Conservation (phyloP, 2,329 filamentous ascomycete species). For the Peltaster fructicola region DNA sequence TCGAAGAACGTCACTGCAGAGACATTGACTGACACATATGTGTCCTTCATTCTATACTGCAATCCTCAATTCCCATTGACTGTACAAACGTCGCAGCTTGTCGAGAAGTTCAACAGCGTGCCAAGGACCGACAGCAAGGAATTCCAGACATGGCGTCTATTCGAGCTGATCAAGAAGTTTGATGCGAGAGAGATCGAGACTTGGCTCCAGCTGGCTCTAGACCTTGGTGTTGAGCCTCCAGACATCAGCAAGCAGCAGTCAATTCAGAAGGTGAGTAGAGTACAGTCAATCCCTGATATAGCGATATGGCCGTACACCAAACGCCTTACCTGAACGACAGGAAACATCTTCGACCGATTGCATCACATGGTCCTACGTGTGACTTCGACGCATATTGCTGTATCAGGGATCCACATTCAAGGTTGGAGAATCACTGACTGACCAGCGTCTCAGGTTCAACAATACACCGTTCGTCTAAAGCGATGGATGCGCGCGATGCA, state of each 20-base stretch:
- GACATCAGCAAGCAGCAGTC: constrained; percentile 60
- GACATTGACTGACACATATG: constrained; percentile 66
- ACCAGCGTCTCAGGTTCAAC: too few species aligned
- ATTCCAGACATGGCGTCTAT: constrained; percentile 63
- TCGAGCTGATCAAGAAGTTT: constrained; percentile 59
- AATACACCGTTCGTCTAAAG: constrained; percentile 82
- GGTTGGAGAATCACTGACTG: too few species aligned
- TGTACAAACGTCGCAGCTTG: constrained; percentile 51
- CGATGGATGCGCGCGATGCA: constrained; percentile 97
- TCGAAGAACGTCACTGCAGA: constrained; percentile 48
- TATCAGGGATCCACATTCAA: too few species aligned
- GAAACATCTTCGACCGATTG: too few species aligned
- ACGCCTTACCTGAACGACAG: too few species aligned
- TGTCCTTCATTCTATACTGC: constrained; percentile 74
- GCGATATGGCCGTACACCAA: too few species aligned
- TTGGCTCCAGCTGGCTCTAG: constrained; percentile 74
- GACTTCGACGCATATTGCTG: too few species aligned
- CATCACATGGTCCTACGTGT: too few species aligned
- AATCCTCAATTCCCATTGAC: constrained; percentile 63
- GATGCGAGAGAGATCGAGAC: constrained; percentile 76
- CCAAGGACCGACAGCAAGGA: constrained; percentile 77
- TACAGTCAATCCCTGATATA: too few species aligned
- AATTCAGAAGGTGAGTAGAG: constrained; percentile 84
- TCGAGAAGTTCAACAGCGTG: constrained; percentile 58
- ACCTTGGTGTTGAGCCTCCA: constrained; percentile 75